Conservation (phyloP, 345 rosid genomes). For the Trapa bicornis region DNA sequence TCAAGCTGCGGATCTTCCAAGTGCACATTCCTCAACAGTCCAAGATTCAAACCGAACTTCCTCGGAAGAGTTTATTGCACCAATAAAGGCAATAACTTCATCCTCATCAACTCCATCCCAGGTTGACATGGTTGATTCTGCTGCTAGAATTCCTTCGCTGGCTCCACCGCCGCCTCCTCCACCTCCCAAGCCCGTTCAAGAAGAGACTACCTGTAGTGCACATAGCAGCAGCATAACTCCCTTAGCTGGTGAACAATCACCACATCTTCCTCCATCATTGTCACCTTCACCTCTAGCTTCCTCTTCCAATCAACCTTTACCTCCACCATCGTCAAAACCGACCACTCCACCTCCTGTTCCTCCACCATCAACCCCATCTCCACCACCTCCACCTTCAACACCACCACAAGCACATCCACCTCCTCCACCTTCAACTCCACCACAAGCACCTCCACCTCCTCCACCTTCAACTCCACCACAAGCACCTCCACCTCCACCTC, state of each 20-base stretch:
- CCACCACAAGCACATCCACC: conserved; percentile 15
- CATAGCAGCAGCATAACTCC: background rate
- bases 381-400: conserved; percentile 14
- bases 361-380: conserved; percentile 3
- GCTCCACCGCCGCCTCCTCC: background rate
- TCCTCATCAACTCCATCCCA: conserved; percentile 17
- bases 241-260: background rate
- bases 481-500: conserved; percentile 4
- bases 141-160: conserved; percentile 4
- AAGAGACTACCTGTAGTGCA: background rate
- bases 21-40: conserved; percentile 10
- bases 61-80: conserved; percentile 14
- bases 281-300: conserved; percentile 9
- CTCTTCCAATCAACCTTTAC: conserved; percentile 13
- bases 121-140: conserved; percentile 18
- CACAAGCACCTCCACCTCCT: background rate
- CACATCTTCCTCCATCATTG: conserved; percentile 6
- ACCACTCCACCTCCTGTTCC: conserved; percentile 9
- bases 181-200: conserved; percentile 3
- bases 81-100: conserved; percentile 15
- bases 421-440: conserved; percentile 20
- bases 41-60: conserved; percentile 8
- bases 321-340: conserved; percentile 10
- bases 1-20: conserved; percentile 8
- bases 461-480: conserved; percentile 12